Evolutionary conservation across 805 yeast genomes (phyloP).

Genomic region (Hanseniaspora occidentalis): DNA sequence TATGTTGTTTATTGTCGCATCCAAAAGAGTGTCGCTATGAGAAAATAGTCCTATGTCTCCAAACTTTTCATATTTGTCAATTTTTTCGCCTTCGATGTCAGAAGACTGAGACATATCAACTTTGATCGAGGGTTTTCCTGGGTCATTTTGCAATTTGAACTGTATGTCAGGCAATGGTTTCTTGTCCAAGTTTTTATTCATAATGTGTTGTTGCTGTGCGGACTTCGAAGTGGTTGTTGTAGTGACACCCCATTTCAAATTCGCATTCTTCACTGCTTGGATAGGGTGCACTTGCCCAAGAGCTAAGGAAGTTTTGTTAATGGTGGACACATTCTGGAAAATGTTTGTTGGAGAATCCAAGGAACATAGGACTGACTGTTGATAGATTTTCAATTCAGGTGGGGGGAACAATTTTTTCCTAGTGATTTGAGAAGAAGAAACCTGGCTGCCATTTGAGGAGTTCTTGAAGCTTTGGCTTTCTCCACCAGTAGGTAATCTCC

Average conservation of each 20-base stretch:
- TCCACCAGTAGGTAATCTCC: too few relatives aligned
- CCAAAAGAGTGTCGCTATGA: too few relatives aligned
- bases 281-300: not conserved
- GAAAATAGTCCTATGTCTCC: too few relatives aligned
- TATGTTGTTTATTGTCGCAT: too few relatives aligned
- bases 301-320: not conserved
- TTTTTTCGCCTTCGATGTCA: too few relatives aligned
- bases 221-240: too few relatives aligned
- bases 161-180: conserved; percentile 14
- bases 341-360: not conserved
- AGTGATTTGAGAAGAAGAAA: not conserved
- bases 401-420: conserved; percentile 15
- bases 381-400: conserved; percentile 10
- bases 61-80: too few relatives aligned
- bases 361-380: not conserved
- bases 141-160: not conserved
- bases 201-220: not conserved
- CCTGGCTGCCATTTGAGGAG: too few relatives aligned
- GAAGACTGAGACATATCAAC: too few relatives aligned
- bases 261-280: conserved; percentile 12
- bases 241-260: conserved; percentile 15
- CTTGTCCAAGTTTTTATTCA: conserved; percentile 6
- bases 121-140: too few relatives aligned
- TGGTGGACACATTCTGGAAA: not conserved
- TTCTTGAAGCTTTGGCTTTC: too few relatives aligned